Evolutionary conservation across 2,329 filamentous ascomycete species (phyloP).

Genomic region (Neodidymelliopsis sp.): DNA sequence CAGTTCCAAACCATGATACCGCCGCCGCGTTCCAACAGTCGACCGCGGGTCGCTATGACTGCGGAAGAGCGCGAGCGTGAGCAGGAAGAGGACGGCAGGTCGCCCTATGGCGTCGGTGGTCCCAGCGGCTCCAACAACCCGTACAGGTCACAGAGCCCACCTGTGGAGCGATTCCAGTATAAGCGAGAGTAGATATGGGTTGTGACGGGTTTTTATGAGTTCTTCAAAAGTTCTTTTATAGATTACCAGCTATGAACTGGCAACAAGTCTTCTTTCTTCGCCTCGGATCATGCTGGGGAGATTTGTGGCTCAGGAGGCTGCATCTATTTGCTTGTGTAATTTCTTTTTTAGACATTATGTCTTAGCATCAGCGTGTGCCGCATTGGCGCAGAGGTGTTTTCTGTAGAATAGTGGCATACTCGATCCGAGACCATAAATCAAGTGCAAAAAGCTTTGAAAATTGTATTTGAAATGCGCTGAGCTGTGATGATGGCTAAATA

Average conservation of each 20-base stretch:
- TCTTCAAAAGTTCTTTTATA: background rate
- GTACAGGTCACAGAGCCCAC: slow-evolving; percentile 17
- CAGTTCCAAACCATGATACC: slow-evolving; percentile 45
- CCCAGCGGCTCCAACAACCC: slow-evolving; percentile 27
- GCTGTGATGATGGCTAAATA: background rate
- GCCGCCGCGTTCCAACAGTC: slow-evolving; percentile 34
- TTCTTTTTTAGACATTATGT: background rate
- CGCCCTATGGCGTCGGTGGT: slow-evolving; percentile 21
- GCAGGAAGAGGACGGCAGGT: slow-evolving; percentile 26
- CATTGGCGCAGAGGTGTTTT: slow-evolving; percentile 1
- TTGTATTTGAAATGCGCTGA: background rate
- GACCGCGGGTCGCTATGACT: slow-evolving; percentile 23
- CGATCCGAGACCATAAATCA: background rate
- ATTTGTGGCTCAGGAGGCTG: slow-evolving; percentile 4
- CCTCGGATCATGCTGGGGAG: background rate
- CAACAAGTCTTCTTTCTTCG: background rate
- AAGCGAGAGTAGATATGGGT: slow-evolving; percentile 7
- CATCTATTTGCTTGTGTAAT: slow-evolving; percentile 2
- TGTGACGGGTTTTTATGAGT: too few species aligned
- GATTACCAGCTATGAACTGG: slow-evolving; percentile 6
- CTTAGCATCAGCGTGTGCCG: slow-evolving; percentile 11
- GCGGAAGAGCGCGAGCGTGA: slow-evolving; percentile 25
- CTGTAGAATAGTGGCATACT: slow-evolving; percentile 1
- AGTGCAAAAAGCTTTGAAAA: background rate
- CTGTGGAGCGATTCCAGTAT: slow-evolving; percentile 7